Evolutionary conservation across 352 stramenopile species (phyloP).

Genomic region (Thalassiosira delicatula): DNA sequence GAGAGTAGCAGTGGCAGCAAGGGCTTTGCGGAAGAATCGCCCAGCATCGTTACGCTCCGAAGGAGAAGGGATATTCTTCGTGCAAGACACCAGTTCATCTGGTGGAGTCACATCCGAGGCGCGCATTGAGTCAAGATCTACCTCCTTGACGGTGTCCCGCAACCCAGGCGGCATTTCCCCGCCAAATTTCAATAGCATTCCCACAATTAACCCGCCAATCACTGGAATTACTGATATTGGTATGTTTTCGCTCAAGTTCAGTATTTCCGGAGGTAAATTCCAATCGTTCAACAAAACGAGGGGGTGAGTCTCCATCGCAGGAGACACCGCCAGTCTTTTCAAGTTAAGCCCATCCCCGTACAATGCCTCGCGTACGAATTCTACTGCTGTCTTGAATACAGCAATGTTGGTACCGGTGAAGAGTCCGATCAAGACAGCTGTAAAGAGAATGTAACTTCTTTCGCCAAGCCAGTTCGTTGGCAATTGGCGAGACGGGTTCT

Average conservation of each 20-base stretch:
- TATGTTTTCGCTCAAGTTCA: slow-evolving; percentile 41
- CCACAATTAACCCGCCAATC: slow-evolving; percentile 71
- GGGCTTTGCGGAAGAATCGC: slow-evolving; percentile 73
- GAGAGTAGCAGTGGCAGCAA: slow-evolving; percentile 83
- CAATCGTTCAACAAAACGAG: too few relatives aligned
- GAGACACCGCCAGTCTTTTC: too few relatives aligned
- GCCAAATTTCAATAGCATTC: slow-evolving; percentile 51
- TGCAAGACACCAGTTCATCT: slow-evolving; percentile 47
- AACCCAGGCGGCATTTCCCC: slow-evolving; percentile 74
- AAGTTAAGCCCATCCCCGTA: slow-evolving; percentile 73
- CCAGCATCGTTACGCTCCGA: slow-evolving; percentile 46
- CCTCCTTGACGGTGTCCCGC: slow-evolving; percentile 71
- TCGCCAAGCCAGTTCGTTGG: slow-evolving; percentile 64
- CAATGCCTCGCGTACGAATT: slow-evolving; percentile 63
- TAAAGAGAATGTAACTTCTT: slow-evolving; percentile 61
- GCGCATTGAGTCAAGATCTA: slow-evolving; percentile 61
- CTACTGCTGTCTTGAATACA: slow-evolving; percentile 79
- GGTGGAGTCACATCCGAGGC: slow-evolving; percentile 43
- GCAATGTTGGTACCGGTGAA: slow-evolving; percentile 71
- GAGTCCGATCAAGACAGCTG: slow-evolving; percentile 66
- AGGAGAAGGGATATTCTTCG: slow-evolving; percentile 47
- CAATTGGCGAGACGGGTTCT: slow-evolving; percentile 35
- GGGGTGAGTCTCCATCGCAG: too few relatives aligned
- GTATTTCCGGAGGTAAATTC: too few relatives aligned
- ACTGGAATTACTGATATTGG: slow-evolving; percentile 62